Conservation (phyloP, 805 yeast species). For the Cyberlindnera xishuangbannaensis region DNA sequence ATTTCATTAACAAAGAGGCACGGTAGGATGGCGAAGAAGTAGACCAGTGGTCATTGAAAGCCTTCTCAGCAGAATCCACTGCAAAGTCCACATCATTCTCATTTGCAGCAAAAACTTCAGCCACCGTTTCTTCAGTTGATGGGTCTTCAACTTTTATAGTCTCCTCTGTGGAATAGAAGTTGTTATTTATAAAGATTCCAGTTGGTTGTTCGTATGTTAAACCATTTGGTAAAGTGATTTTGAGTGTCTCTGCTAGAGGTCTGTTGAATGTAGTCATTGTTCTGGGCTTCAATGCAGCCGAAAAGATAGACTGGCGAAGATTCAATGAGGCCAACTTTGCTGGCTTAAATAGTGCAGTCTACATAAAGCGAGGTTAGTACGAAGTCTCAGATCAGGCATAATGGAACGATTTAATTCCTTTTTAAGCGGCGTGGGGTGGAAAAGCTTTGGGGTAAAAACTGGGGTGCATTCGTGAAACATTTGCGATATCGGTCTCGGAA, state of each 20-base stretch:
- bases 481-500: neutral
- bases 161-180: conserved; percentile 56
- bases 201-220: conserved; percentile 69
- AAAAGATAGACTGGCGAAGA: neutral
- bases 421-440: conserved; percentile 3
- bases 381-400: neutral
- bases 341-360: conserved; percentile 7
- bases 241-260: conserved; percentile 29
- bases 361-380: neutral
- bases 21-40: conserved; percentile 51
- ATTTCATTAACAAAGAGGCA: conserved; percentile 45
- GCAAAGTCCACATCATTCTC: conserved; percentile 65
- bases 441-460: too few species aligned
- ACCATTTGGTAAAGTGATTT: conserved; percentile 61
- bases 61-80: conserved; percentile 59
- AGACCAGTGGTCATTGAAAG: conserved; percentile 57
- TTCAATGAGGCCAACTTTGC: too few species aligned
- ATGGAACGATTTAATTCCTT: conserved; percentile 1
- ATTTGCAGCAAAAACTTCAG: conserved; percentile 52
- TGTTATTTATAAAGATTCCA: conserved; percentile 85
- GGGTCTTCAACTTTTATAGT: conserved; percentile 54
- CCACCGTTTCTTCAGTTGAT: conserved; percentile 56
- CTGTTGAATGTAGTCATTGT: conserved; percentile 17
- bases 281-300: conserved; percentile 1
- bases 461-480: neutral